Base-by-base conservation (phyloP, 257 asterid genomes). In the Salvia rosmarinus region DNA sequence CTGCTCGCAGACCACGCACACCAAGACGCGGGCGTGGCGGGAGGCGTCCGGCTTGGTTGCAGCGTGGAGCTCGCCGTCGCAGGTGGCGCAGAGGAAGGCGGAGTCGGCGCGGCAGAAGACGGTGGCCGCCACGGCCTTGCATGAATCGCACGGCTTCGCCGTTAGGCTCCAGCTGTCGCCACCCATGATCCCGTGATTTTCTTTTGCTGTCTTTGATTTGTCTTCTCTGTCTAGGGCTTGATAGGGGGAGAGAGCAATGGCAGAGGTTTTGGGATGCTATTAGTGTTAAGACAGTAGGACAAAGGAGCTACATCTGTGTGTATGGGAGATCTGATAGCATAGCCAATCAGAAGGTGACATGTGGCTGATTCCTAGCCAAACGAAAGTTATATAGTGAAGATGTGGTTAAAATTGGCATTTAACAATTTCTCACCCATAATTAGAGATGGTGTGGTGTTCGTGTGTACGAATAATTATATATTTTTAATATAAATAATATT, bases 41-140 rank as follows among this genome's bases (percentile, higher is more conserved):
- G 93, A 82, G n/a, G 92, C 85, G 23, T 84, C 87, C 80, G 82
- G 82, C 80, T 81, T 82, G 14, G 89, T 81, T 12, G 90, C 90
- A 0, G 85, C 87, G 82, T 90, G 96, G 86, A 84, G 64, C 16
- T 76, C 71, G 57, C 81, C 75, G 81, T 92, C 95, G 79, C 98
- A 92, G 13, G 71, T 9, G 1, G 66, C 9, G 82, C 98, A 92
- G 42, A 92, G 85, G 78, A 84, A 92, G 66, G 91, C 90, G 66
- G 92, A 78, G 79, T 90, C 96, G 0, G 93, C 88, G 30, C 79
- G 83, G 88, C 97, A 90, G 83, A 87, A 92, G 51, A 87, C 86
- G 56, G 80, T 69, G 10, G 97, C 80, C 73, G 94, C 47, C 78
- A 74, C 39, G 67, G 89, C 9, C 59, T 86, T 86, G 90, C 98